phyloP scores from a whole-genome alignment of 2,329 filamentous ascomycete genomes.

The Paecilomyces niveus region DNA sequence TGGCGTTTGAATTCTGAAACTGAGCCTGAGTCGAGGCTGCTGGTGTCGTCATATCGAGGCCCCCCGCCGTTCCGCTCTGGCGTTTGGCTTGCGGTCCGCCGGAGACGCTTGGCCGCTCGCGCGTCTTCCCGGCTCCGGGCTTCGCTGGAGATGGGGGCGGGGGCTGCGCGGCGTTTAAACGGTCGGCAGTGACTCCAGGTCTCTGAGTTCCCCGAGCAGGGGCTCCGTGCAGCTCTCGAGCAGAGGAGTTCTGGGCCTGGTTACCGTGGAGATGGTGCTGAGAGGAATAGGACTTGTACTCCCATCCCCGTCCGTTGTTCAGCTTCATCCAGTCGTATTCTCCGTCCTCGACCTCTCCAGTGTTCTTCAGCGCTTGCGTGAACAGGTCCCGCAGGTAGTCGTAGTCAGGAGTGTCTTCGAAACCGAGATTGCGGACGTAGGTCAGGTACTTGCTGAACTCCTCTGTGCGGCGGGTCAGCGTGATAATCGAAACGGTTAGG shows the following conservation, averaged over 20 bases:
- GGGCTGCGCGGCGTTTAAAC: conserved; percentile 92
- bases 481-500: not conserved
- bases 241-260: conserved; percentile 69
- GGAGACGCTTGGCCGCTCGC: conserved; percentile 67
- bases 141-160: conserved; percentile 80
- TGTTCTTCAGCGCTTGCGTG: conserved; percentile 90
- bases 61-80: conserved; percentile 49
- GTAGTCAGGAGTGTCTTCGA: conserved; percentile 97
- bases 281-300: conserved; percentile 64
- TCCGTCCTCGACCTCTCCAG: conserved; percentile 90
- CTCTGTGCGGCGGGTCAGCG: conserved; percentile 46
- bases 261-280: conserved; percentile 75
- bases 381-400: conserved; percentile 95
- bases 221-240: conserved; percentile 72
- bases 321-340: conserved; percentile 99
- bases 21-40: conserved; percentile 90
- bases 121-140: conserved; percentile 64
- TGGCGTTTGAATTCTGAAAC: conserved; percentile 91
- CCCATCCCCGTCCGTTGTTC: conserved; percentile 88
- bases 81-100: conserved; percentile 68
- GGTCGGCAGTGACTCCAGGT: conserved; percentile 66
- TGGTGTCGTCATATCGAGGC: conserved; percentile 66
- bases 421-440: conserved; percentile 95
- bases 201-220: conserved; percentile 53
- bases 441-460: conserved; percentile 97